Conservation (phyloP, 768 basidiomycete species). For the Gloeophyllum trabeum region DNA sequence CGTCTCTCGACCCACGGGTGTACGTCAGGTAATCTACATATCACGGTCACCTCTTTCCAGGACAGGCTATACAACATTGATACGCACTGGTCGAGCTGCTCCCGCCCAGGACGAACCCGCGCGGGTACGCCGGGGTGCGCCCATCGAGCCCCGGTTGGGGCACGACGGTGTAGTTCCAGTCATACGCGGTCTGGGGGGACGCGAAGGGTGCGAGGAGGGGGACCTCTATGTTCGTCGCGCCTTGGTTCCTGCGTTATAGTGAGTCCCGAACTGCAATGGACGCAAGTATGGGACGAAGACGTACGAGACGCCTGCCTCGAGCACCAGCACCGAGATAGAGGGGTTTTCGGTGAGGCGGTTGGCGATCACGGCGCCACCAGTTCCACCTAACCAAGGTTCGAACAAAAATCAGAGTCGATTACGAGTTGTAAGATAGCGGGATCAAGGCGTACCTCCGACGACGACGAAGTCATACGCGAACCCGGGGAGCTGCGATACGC, state of each 20-base stretch:
- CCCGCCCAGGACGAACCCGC: slow-evolving; percentile 6
- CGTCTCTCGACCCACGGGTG: slow-evolving; percentile 9
- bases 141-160: neutral
- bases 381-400: slow-evolving; percentile 4
- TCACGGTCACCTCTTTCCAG: neutral
- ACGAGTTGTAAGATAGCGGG: too few species aligned
- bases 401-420: too few species aligned
- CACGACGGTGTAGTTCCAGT: slow-evolving; percentile 1
- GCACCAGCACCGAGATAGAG: slow-evolving; percentile 4
- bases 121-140: neutral
- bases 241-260: neutral
- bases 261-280: neutral
- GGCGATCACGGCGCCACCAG: slow-evolving; percentile 9
- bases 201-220: neutral
- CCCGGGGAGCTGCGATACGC: neutral
- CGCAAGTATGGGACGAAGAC: neutral
- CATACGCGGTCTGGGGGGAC: neutral
- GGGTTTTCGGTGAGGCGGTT: slow-evolving; percentile 8
- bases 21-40: slow-evolving; percentile 10
- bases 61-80: neutral
- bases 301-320: slow-evolving; percentile 10
- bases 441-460: slow-evolving; percentile 4
- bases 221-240: neutral
- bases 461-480: slow-evolving; percentile 2
- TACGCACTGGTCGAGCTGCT: slow-evolving; percentile 7